phyloP scores from a whole-genome alignment of 2,329 filamentous ascomycete genomes.

The Zymoseptoria ardabiliae region DNA sequence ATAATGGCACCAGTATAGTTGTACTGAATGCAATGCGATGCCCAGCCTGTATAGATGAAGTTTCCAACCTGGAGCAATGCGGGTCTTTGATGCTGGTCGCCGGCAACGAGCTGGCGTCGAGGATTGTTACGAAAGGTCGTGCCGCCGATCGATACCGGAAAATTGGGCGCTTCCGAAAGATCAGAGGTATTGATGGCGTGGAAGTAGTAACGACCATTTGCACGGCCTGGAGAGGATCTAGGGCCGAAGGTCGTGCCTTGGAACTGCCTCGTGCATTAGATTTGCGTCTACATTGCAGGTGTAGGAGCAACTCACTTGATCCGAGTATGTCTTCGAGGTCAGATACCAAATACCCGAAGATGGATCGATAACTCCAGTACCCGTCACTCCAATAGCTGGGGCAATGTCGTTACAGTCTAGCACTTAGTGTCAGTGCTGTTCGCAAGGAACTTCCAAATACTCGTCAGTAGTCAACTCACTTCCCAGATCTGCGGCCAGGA shows the following conservation, averaged over 20 bases:
- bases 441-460: neutral
- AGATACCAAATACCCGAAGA: constrained; percentile 6
- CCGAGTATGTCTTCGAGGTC: constrained; percentile 6
- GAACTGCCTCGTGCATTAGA: neutral
- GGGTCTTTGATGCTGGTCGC: constrained; percentile 5
- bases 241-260: constrained; percentile 3
- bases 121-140: constrained; percentile 4
- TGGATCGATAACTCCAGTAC: constrained; percentile 8
- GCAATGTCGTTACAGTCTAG: constrained; percentile 1
- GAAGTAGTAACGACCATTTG: constrained; percentile 6
- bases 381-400: constrained; percentile 4
- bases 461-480: neutral
- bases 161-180: constrained; percentile 2
- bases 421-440: neutral
- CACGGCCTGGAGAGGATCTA: constrained; percentile 1
- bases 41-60: constrained; percentile 8
- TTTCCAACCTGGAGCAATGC: constrained; percentile 6
- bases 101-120: constrained; percentile 2
- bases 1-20: constrained; percentile 7
- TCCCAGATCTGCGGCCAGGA: constrained; percentile 4
- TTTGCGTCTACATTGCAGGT: neutral
- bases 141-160: constrained; percentile 2
- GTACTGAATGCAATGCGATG: constrained; percentile 5
- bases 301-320: neutral
- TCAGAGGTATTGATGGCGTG: constrained; percentile 6